Conservation (phyloP, 352 stramenopile genomes). For the Phytophthora pseudosyringae region DNA sequence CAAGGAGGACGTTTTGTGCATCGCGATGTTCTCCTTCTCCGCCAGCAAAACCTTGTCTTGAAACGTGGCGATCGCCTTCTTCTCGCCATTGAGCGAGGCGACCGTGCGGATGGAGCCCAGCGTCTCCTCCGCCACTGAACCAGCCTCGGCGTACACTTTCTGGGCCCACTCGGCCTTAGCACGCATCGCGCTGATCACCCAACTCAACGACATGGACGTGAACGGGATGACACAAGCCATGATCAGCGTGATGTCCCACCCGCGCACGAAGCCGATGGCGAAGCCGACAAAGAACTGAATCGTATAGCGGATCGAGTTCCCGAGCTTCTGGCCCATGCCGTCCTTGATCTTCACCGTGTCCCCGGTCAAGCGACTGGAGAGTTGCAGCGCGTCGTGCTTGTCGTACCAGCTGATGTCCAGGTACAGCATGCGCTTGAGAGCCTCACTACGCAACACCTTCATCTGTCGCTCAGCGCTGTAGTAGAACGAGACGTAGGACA, state of each 20-base stretch:
- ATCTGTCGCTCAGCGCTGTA: constrained; percentile 50
- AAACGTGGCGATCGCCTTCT: constrained; percentile 46
- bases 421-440: constrained; percentile 49
- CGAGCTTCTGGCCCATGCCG: constrained; percentile 50
- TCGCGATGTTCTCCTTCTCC: constrained; percentile 45
- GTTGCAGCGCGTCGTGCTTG: constrained; percentile 34
- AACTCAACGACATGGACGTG: constrained; percentile 37
- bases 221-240: constrained; percentile 47
- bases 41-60: constrained; percentile 33
- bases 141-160: constrained; percentile 51
- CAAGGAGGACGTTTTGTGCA: constrained; percentile 39
- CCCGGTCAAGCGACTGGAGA: constrained; percentile 42
- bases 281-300: constrained; percentile 40
- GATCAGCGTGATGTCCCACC: constrained; percentile 52
- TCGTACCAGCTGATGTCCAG: constrained; percentile 62
- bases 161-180: constrained; percentile 35
- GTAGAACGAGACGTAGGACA: constrained; percentile 41
- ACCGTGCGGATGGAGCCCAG: constrained; percentile 52
- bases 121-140: constrained; percentile 53
- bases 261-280: constrained; percentile 42
- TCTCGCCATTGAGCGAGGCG: constrained; percentile 47
- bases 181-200: constrained; percentile 36
- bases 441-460: constrained; percentile 39
- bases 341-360: constrained; percentile 58
- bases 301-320: constrained; percentile 43